A percentile compares a stretch with the other conserved stretches of the same genome.
Conservation (phyloP, 164 flowering plant species). For the Taxillus chinensis region DNA sequence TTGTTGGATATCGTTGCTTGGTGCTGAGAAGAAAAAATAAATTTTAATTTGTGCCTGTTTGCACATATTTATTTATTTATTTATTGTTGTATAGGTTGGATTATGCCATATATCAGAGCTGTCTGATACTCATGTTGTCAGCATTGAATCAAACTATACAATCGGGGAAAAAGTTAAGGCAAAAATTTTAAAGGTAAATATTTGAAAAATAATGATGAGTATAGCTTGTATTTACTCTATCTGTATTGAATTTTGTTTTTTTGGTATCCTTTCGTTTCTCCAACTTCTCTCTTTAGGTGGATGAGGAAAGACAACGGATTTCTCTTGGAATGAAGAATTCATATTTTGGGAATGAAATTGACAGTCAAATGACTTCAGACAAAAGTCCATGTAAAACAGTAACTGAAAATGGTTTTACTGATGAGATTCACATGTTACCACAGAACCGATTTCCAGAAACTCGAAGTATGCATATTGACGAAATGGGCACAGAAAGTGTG, state of each 20-base stretch:
- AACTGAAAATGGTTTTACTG: conserved; percentile 11
- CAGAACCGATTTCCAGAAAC: conserved; percentile 6
- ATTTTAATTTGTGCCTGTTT: too few species aligned
- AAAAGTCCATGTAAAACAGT: conserved; percentile 15
- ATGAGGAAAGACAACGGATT: conserved; percentile 55
- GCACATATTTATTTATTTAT: not conserved
- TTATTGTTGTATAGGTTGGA: conserved; percentile 55
- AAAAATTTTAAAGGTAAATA: conserved; percentile 61
- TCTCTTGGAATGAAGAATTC: conserved; percentile 85
- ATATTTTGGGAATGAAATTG: conserved; percentile 22
- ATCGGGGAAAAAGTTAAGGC: conserved; percentile 69
- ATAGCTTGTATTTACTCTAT: not conserved
- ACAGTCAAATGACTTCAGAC: conserved; percentile 8
- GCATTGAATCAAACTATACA: conserved; percentile 45
- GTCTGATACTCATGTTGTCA: conserved; percentile 47
- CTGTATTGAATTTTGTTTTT: not conserved
- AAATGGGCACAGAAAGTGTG: conserved; percentile 16
- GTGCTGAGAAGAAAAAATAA: too few species aligned
- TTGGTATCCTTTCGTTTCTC: not conserved
- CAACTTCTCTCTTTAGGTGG: conserved; percentile 36
- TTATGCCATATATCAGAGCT: conserved; percentile 86
- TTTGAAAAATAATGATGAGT: not conserved
- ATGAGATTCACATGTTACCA: conserved; percentile 8
- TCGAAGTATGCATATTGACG: conserved; percentile 15
- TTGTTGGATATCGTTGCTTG: too few species aligned